Conservation (phyloP, 2,329 filamentous ascomycete species). For the Paracamarosporium sp. region DNA sequence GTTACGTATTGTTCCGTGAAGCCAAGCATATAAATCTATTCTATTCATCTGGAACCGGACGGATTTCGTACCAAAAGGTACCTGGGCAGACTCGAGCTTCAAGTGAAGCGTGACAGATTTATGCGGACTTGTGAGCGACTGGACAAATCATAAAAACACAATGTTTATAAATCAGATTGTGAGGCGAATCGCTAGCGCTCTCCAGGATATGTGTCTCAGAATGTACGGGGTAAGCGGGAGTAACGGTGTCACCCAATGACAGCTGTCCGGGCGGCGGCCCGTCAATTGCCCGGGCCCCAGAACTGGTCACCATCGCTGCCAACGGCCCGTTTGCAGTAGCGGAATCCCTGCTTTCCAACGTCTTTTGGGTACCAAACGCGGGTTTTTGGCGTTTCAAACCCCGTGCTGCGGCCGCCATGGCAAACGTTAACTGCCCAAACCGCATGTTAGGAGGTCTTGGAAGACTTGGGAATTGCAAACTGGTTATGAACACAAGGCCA, state of each 20-base stretch:
- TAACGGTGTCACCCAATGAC: neutral
- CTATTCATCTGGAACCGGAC: neutral
- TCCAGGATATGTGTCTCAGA: neutral
- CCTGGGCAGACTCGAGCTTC: neutral
- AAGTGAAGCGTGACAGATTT: neutral
- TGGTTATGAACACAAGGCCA: neutral
- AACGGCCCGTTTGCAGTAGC: neutral
- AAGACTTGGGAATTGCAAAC: neutral
- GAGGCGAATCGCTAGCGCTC: neutral
- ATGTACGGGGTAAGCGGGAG: neutral
- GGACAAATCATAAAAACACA: neutral
- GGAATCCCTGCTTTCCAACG: neutral
- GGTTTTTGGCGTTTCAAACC: neutral
- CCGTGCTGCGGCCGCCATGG: neutral
- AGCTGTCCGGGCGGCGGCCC: neutral
- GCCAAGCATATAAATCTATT: neutral
- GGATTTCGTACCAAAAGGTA: neutral
- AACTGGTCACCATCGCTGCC: neutral
- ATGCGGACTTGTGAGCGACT: neutral
- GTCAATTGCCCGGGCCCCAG: neutral
- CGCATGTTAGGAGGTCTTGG: neutral
- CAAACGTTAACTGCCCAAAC: neutral
- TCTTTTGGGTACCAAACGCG: neutral
- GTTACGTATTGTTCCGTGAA: neutral
- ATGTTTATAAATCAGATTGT: neutral